Conservation (phyloP, 2,329 filamentous ascomycete genomes). For the Exophiala dermatitidis region DNA sequence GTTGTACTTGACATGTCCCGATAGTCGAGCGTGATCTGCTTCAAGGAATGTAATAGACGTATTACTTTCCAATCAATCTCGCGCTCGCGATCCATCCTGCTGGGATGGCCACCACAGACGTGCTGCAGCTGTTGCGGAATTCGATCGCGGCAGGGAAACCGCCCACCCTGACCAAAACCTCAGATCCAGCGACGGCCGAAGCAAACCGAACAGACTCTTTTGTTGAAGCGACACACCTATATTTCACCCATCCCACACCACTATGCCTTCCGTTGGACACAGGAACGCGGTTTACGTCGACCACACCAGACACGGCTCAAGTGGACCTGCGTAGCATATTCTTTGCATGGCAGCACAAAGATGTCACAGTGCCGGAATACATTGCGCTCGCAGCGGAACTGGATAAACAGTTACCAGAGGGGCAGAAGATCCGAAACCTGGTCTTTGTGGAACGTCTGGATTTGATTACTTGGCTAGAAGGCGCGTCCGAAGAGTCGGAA, state of each 20-base stretch:
- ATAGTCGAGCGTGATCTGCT: neutral
- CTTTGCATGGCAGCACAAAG: slow-evolving; percentile 92
- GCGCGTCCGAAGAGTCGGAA: slow-evolving; percentile 82
- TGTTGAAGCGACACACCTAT: slow-evolving; percentile 68
- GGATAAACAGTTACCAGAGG: slow-evolving; percentile 62
- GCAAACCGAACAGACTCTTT: slow-evolving; percentile 57
- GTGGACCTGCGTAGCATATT: slow-evolving; percentile 91
- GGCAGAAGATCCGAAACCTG: slow-evolving; percentile 71
- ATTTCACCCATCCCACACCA: slow-evolving; percentile 55
- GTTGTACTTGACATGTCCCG: no score
- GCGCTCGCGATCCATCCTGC: neutral
- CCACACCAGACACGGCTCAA: slow-evolving; percentile 48
- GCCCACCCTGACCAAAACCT: slow-evolving; percentile 66
- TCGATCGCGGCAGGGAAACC: slow-evolving; percentile 65
- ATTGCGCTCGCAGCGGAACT: slow-evolving; percentile 73
- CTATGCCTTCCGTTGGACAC: slow-evolving; percentile 61
- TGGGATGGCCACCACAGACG: slow-evolving; percentile 59
- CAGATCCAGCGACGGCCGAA: slow-evolving; percentile 52
- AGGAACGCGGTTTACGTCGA: slow-evolving; percentile 81
- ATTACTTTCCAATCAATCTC: neutral
- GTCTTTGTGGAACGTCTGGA: slow-evolving; percentile 88
- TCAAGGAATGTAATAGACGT: neutral
- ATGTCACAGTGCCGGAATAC: slow-evolving; percentile 83
- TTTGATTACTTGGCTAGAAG: slow-evolving; percentile 86
- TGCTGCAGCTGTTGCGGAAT: slow-evolving; percentile 74